Evolutionary conservation across 2,329 filamentous ascomycete species (phyloP), one percentile per base, ranked within the genome.

Genomic region (Fusarium marasasianum): DNA sequence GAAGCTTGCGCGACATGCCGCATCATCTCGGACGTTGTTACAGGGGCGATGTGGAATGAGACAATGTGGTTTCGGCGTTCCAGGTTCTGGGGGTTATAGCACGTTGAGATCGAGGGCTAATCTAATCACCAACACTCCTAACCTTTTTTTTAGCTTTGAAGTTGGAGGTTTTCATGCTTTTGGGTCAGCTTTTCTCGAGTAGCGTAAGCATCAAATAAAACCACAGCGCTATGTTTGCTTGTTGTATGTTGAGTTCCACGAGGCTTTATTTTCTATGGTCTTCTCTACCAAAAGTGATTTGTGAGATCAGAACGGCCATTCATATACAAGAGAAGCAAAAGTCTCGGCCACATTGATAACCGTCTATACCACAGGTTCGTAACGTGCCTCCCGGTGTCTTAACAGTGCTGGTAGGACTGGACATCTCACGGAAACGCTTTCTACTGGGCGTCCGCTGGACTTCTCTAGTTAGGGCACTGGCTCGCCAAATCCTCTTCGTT

Each of bases 281-380:
- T 40, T 17, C 40, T 29, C 31, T n/a, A 14, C 35, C 17, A 31
- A 15, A 53, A 31, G 17, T 13, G 24, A 20, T 33, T 43, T 44
- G 41, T 40, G n/a, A 37, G 18, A 51, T 26, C 22, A 6, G 17
- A 8, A 22, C 33, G 29, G 20, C 29, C 7, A 15, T 57, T 66
- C 66, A 83, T 66, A 89, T 81, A 75, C 90, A 91, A 15, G 83
- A 84, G 74, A 92, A 90, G 80, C 90, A 91, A 80, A 91, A 91
- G 69, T 89, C 86, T 61, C 87, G 83, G 8, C 85, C 86, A 69
- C 90, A 91, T 22, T 81, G 82, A 77, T 87, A 91, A 18, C 87
- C 89, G 72, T 86, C 84, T 71, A 87, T 81, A 8, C 90, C 90
- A 66, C 90, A 91, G 20, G 82, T 82, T 58, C 87, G 82, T 73